These are phyloP conservation scores for Arthrobotrys pseudoclavata DNA, from an alignment of 2,329 filamentous ascomycete genomes.

Conservation along the genomic window DNA sequence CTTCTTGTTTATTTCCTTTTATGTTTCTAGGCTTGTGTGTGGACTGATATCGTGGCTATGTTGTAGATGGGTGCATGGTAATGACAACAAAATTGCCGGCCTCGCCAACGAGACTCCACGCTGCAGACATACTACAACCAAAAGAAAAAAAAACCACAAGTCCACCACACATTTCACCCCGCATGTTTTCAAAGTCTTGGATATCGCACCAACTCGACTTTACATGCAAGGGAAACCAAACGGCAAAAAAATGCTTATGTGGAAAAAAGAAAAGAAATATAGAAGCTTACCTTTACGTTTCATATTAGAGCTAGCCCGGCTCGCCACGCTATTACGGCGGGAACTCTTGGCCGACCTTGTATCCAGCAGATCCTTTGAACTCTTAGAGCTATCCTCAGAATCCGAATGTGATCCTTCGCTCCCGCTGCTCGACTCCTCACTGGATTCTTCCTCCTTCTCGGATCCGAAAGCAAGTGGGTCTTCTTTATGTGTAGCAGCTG, in stretches of 20 bases:
- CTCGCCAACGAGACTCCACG: not conserved
- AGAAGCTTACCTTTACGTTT: slow-evolving; percentile 54
- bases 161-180: slow-evolving; percentile 12
- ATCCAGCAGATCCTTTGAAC: slow-evolving; percentile 37
- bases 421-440: slow-evolving; percentile 36
- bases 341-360: slow-evolving; percentile 41
- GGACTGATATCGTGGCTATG: slow-evolving; percentile 25
- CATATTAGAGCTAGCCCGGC: slow-evolving; percentile 50
- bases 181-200: slow-evolving; percentile 4
- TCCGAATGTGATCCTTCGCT: slow-evolving; percentile 50
- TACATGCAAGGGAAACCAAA: slow-evolving; percentile 15
- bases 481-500: slow-evolving; percentile 29
- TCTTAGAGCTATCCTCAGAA: slow-evolving; percentile 44
- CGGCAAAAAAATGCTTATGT: not conserved
- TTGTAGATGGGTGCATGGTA: slow-evolving; percentile 1
- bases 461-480: slow-evolving; percentile 53
- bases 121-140: slow-evolving; percentile 1
- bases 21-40: slow-evolving; percentile 14
- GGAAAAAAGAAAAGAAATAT: not conserved
- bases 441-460: slow-evolving; percentile 41
- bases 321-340: slow-evolving; percentile 44
- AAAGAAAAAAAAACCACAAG: slow-evolving; percentile 27
- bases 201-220: slow-evolving; percentile 24
- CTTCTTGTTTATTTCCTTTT: slow-evolving; percentile 15
- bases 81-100: slow-evolving; percentile 20